Base-by-base conservation (phyloP, 805 yeast species). In the Kodamaea kakaduensis region DNA sequence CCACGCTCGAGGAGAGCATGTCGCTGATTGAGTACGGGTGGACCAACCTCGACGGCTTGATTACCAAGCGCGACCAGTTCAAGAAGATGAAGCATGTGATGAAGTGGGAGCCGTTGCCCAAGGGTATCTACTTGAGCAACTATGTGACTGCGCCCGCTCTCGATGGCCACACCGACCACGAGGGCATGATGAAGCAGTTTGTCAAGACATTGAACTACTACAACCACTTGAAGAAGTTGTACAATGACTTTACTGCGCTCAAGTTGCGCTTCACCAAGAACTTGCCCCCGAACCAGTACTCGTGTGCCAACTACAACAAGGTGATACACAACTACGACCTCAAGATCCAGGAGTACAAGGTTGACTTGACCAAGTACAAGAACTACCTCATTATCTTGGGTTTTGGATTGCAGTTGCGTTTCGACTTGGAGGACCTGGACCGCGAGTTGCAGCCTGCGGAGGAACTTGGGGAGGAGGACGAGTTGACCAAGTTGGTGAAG, bases 1-100 rank as follows among this genome's bases (percentile, higher is more conserved):
- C 95, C 3, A 69, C 78, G 0, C 52, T 58, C 40, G 84, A 80
- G 48, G 81, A 78, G 37, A 78, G 82, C 43, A 69, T 84, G 20
- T 78, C 87, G 2, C 79, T 90, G 36, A 73, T 80, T 40, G 94
- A 88, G 53, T 87, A 77, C 52, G 96, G 96, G 2, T 87, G 95
- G 95, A 67, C 69, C 17, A 52, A 67, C 44, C 44, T 67, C 40
- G 64, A 61, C 27, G 47, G 47, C 1, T 50, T 67, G 33, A 52
- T 62, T 31, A 38, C 32, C 8, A 39, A 53, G 24, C 51, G 48
- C 18, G 56, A 52, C 15, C 41, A 50, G 10, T 56, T 73, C 42
- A 61, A 56, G 32, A 56, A 54, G 31, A 36, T 43, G 29, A 64
- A 58, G 41, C 48, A 45, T 25, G 59, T 74, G 30, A 50, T 57